Conservation (phyloP, 371 early-diverging fungal species). For the Apophysomyces sp. region DNA sequence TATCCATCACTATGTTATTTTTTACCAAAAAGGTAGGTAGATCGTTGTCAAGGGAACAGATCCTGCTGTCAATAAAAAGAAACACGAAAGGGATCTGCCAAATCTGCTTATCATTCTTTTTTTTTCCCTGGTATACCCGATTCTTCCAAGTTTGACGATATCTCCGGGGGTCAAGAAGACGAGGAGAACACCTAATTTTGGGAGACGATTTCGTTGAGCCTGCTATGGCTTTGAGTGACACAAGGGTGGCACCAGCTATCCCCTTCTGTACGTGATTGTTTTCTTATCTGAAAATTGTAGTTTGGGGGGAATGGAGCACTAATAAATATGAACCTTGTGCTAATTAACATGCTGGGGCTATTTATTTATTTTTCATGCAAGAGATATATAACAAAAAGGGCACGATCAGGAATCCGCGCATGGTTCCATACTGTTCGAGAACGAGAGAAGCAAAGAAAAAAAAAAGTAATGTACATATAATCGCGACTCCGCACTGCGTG, state of each 20-base stretch:
- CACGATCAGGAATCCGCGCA: too few species aligned
- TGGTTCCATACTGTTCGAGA: not conserved
- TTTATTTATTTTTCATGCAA: too few species aligned
- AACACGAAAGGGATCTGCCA: constrained; percentile 1
- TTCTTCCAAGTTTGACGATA: not conserved
- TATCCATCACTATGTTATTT: not conserved
- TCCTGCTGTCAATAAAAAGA: not conserved
- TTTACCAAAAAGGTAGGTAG: not conserved
- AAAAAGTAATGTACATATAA: not conserved
- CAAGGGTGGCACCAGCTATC: constrained; percentile 1
- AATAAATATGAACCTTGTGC: too few species aligned
- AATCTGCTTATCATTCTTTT: not conserved
- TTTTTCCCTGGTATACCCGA: not conserved
- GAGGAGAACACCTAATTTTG: not conserved
- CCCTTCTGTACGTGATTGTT: not conserved
- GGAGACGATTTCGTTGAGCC: not conserved
- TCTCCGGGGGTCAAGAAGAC: not conserved
- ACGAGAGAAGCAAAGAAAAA: not conserved
- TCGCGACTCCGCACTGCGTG: constrained; percentile 1
- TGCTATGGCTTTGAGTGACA: not conserved
- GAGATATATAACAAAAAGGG: too few species aligned
- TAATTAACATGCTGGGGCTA: too few species aligned
- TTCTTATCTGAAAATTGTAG: not conserved
- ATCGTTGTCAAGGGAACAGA: too few species aligned
- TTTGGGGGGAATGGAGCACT: not conserved